Evolutionary conservation across 352 stramenopile species (phyloP), one percentile per base, ranked within the genome.

Genomic region (Phytophthora lateralis): DNA sequence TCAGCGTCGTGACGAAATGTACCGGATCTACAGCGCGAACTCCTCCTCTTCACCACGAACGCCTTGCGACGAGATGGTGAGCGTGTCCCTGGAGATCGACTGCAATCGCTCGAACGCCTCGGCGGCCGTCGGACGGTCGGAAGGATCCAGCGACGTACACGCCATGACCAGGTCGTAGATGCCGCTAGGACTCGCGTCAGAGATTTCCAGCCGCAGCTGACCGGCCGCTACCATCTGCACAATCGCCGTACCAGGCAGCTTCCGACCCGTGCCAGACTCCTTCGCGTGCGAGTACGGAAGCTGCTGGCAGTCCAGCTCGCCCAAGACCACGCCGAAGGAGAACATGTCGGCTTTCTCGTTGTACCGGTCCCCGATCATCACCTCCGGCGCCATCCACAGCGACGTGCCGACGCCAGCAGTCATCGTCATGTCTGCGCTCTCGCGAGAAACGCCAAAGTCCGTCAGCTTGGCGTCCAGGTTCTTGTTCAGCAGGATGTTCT

Each of bases 361-460:
- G 49, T 83, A 83, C 11, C 71, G 55, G 45, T 78, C 74, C 3
- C 74, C 74, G 10, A 77, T 67, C 71, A 83, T 77, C 14, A 80
- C 73, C 21, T 82, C 71, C 0, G 74, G 71, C 7, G 74, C 71
- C 70, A 78, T 78, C 62, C 70, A 78, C 44, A 69, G 63, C 35
- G 74, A 73, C 34, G 71, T 80, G 5, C 74, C 74, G 10, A 82
- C 69, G 14, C 73, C 74, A 4, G 68, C 68, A 12, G 71, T 83
- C 71, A 83, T 79, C 4, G 74, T 83, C 24, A 73, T 51, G 41
- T 73, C 64, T 10, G 62, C 49, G 20, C 57, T 76, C 49, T 78
- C 74, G 5, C 75, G 69, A 21, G 69, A 80, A 12, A 75, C 69
- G 20, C 75, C 75, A 63, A 84, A 84, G 63, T 84, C 75, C 38